Conservation (phyloP, 208 protist genomes). For the Vickermania ingenoplastis region DNA sequence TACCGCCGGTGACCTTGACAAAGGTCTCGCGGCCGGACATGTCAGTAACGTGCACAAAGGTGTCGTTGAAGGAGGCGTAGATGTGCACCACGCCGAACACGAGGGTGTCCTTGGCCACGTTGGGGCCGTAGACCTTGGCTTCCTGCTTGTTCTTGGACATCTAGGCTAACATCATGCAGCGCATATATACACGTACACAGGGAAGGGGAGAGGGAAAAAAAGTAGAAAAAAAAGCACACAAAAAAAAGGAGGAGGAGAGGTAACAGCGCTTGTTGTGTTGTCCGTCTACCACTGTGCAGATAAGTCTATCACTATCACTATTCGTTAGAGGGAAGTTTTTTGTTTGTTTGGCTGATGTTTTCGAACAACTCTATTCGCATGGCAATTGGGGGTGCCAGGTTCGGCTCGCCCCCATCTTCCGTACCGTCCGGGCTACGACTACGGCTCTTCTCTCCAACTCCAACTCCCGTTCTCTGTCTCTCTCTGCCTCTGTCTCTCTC, state of each 20-base stretch:
- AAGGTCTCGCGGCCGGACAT: constrained; percentile 99
- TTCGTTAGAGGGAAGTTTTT: too few species aligned
- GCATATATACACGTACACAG: not conserved
- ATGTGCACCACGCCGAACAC: constrained; percentile 99
- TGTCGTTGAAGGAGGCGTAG: constrained; percentile 99
- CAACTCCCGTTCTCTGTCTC: too few species aligned
- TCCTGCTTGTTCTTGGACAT: constrained; percentile 90
- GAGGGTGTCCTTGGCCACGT: constrained; percentile 72
- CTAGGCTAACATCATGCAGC: constrained; percentile 4
- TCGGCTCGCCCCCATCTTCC: not conserved
- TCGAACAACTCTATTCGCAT: too few species aligned
- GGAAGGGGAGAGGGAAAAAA: constrained; percentile 9
- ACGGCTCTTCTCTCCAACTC: too few species aligned
- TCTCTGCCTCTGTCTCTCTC: too few species aligned
- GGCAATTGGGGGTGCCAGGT: too few species aligned
- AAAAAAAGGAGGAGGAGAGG: not conserved
- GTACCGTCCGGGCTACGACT: not conserved
- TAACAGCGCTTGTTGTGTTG: not conserved
- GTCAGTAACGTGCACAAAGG: constrained; percentile 99
- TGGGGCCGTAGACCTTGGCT: constrained; percentile 86
- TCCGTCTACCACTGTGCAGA: too few species aligned
- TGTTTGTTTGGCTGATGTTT: too few species aligned
- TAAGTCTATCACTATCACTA: too few species aligned
- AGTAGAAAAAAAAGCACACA: constrained; percentile 9
- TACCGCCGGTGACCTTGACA: constrained; percentile 98